Base-by-base conservation (phyloP, 441 rosid species). In the Francoa sonchifolia region DNA sequence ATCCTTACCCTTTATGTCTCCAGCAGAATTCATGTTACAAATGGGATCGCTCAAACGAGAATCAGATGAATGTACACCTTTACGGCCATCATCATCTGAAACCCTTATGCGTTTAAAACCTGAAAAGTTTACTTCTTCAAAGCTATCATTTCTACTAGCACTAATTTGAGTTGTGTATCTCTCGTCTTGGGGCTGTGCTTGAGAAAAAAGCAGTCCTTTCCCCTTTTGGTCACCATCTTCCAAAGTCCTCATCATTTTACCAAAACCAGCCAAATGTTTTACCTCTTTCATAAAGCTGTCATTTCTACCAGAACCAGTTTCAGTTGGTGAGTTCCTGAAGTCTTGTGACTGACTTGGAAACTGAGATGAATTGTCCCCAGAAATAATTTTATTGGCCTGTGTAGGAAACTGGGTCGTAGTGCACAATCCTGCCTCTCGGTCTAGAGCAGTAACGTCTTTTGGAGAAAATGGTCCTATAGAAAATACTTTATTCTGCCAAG, bases 351-450 rank as follows among this genome's bases (percentile, higher is more conserved):
- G 79, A 59, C 67, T 66, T 12, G 37, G 54, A 48, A 65, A 43
- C 58, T 79, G 69, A 42, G 95, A 68, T 52, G 64, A 51, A 61
- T 22, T 61, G 37, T 66, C 81, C 42, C 68, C 65, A 54, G 74
- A 67, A 13, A 64, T 36, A 69, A 59, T 54, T 50, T 50, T 72
- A 50, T 50, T 54, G 47, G 62, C 69, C 61, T 87, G 94, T 33
- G 86, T 63, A 52, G 81, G 77, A 63, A 74, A 68, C 45, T 86
- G 97, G 65, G 77, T 92, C 63, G 69, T 61, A 47, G 65, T 54
- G 71, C 71, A 76, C 14, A 62, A 39, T 54, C 86, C 88, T 31
- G 82, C 75, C 36, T 71, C 84, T 54, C 27, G 73, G 57, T 83
- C 95, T 60, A 72, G 84, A 42, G 74, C 58, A 40, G 89, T 79